These are phyloP conservation scores for Avicennia marina DNA, from an alignment of 257 asterid genomes.

Conservation along the genomic window DNA sequence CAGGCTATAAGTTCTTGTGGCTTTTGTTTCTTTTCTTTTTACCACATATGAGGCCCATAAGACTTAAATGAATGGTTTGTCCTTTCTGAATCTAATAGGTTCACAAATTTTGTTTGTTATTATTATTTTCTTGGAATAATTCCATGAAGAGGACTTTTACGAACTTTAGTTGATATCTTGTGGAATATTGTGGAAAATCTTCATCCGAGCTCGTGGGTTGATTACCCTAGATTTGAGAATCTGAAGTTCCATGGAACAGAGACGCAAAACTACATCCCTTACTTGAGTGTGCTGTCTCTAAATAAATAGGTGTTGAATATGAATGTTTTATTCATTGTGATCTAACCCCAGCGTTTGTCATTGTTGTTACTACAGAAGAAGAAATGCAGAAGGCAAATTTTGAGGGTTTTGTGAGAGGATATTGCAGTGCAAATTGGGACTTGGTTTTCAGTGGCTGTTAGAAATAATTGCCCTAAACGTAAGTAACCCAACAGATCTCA, in stretches of 20 bases:
- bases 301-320: neutral
- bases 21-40: too few relatives aligned
- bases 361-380: conserved; percentile 23
- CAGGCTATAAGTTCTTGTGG: too few relatives aligned
- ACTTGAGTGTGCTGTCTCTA: neutral
- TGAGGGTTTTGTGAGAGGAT: conserved; percentile 19
- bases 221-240: too few relatives aligned
- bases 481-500: conserved; percentile 32
- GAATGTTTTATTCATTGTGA: neutral
- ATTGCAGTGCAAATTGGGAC: conserved; percentile 37
- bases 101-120: neutral
- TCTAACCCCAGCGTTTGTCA: neutral
- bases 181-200: too few relatives aligned
- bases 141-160: neutral
- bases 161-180: too few relatives aligned
- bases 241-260: too few relatives aligned
- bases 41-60: too few relatives aligned
- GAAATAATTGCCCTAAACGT: conserved; percentile 40
- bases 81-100: conserved; percentile 13
- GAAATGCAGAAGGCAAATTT: neutral
- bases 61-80: too few relatives aligned
- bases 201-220: too few relatives aligned
- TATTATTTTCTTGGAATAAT: neutral
- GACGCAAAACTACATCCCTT: neutral
- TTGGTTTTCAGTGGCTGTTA: conserved; percentile 40